Evolutionary conservation across 225 moss, liverwort and hornwort species (phyloP).

Genomic region (Physcomitrellopsis africana): DNA sequence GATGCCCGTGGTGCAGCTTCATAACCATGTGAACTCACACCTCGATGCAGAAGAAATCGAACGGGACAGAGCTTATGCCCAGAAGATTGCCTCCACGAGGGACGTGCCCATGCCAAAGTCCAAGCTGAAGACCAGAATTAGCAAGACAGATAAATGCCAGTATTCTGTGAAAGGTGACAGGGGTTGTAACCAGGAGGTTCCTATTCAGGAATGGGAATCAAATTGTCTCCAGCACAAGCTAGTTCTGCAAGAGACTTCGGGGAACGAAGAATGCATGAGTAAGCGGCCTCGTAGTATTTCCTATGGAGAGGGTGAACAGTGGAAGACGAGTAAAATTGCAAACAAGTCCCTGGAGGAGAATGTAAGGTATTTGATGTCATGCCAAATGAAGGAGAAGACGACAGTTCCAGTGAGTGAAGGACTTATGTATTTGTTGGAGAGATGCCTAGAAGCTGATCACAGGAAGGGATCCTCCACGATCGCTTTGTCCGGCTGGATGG

Average conservation of each 20-base stretch:
- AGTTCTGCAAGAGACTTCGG: constrained; percentile 39
- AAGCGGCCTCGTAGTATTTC: constrained; percentile 45
- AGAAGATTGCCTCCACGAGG: constrained; percentile 42
- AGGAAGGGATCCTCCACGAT: constrained; percentile 46
- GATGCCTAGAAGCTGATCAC: constrained; percentile 58
- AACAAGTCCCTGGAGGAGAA: constrained; percentile 46
- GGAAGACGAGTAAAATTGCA: constrained; percentile 41
- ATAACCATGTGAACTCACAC: constrained; percentile 64
- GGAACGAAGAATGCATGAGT: constrained; percentile 30
- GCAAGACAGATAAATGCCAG: constrained; percentile 18
- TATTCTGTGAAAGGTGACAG: constrained; percentile 42
- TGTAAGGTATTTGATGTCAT: constrained; percentile 46
- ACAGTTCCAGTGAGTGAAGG: constrained; percentile 48
- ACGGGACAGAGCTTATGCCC: constrained; percentile 43
- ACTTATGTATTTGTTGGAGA: constrained; percentile 56
- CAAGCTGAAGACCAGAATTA: neutral
- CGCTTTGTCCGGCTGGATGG: constrained; percentile 63
- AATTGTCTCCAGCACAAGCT: constrained; percentile 58
- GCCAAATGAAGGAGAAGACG: constrained; percentile 55
- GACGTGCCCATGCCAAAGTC: neutral
- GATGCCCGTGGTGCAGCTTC: constrained; percentile 37
- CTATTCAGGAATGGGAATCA: constrained; percentile 58
- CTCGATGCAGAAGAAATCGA: constrained; percentile 58
- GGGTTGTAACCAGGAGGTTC: constrained; percentile 56
- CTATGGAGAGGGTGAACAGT: constrained; percentile 45